phyloP scores from a whole-genome alignment of 331 rosid genomes.

The Erythrophleum ivorense region DNA sequence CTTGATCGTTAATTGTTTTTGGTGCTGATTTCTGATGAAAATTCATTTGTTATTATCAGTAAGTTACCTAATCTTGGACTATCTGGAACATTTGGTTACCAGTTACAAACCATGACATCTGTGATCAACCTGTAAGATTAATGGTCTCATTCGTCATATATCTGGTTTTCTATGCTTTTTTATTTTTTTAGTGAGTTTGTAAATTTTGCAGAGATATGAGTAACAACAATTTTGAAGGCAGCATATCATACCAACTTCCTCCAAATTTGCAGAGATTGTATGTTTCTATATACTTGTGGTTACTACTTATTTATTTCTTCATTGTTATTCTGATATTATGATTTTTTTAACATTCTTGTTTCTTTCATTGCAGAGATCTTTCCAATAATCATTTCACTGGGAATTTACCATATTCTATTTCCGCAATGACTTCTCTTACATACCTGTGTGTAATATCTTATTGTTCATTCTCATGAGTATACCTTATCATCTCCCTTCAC shows the following conservation, averaged over 20 bases:
- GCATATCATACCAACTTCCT: conserved; percentile 74
- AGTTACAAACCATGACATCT: conserved; percentile 53
- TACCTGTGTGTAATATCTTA: conserved; percentile 68
- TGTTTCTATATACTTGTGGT: conserved; percentile 48
- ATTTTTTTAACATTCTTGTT: conserved; percentile 23
- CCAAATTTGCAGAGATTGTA: conserved; percentile 72
- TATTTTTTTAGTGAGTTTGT: conserved; percentile 39
- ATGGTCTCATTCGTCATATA: conserved; percentile 33
- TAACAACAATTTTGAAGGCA: conserved; percentile 68
- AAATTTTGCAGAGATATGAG: conserved; percentile 83
- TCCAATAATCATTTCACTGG: conserved; percentile 72
- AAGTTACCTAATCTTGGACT: conserved; percentile 69
- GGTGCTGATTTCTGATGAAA: conserved; percentile 43
- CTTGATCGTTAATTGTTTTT: conserved; percentile 30
- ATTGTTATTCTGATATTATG: conserved; percentile 30
- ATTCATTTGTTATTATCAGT: conserved; percentile 53
- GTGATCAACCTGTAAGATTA: conserved; percentile 77
- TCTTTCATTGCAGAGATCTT: conserved; percentile 71
- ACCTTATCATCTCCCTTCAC: conserved; percentile 26
- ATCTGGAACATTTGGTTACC: conserved; percentile 69
- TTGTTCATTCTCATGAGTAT: conserved; percentile 33
- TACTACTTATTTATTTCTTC: conserved; percentile 23
- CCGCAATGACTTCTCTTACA: conserved; percentile 58
- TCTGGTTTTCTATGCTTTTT: conserved; percentile 24
- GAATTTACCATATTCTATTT: conserved; percentile 69